Conservation (phyloP, 2,329 filamentous ascomycete species). For the Fusarium sublunatum region DNA sequence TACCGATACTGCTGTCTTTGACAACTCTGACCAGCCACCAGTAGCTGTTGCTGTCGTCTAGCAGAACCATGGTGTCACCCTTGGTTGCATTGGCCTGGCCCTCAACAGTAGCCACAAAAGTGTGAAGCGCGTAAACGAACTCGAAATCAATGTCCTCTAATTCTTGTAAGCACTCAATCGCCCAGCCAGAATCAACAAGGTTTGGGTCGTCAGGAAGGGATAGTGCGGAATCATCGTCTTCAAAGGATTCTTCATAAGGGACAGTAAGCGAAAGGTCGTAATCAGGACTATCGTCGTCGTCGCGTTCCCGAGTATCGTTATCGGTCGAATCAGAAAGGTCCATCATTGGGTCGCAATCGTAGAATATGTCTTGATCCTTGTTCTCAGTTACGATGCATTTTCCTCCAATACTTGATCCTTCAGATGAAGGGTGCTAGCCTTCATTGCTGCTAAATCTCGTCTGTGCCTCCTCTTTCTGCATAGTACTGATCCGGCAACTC, state of each 20-base stretch:
- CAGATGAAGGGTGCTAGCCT: conserved; percentile 40
- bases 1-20: conserved; percentile 94
- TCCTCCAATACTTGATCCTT: conserved; percentile 7
- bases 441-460: conserved; percentile 3
- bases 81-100: conserved; percentile 98
- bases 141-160: conserved; percentile 99
- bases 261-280: conserved; percentile 53
- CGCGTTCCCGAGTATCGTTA: conserved; percentile 36
- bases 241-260: conserved; percentile 58
- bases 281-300: conserved; percentile 40
- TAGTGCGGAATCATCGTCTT: conserved; percentile 63
- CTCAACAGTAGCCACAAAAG: conserved; percentile 96
- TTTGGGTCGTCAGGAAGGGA: conserved; percentile 65
- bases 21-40: conserved; percentile 99
- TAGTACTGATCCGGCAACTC: neutral
- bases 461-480: conserved; percentile 5
- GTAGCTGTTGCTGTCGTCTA: conserved; percentile 99
- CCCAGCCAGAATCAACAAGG: conserved; percentile 79
- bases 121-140: conserved; percentile 98
- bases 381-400: neutral
- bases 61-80: conserved; percentile 97
- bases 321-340: conserved; percentile 24
- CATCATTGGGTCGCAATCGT: conserved; percentile 29
- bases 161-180: conserved; percentile 86
- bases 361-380: conserved; percentile 29